Evolutionary conservation across 148 eudicot genomes (phyloP).

Genomic region (Selenicereus undatus): DNA sequence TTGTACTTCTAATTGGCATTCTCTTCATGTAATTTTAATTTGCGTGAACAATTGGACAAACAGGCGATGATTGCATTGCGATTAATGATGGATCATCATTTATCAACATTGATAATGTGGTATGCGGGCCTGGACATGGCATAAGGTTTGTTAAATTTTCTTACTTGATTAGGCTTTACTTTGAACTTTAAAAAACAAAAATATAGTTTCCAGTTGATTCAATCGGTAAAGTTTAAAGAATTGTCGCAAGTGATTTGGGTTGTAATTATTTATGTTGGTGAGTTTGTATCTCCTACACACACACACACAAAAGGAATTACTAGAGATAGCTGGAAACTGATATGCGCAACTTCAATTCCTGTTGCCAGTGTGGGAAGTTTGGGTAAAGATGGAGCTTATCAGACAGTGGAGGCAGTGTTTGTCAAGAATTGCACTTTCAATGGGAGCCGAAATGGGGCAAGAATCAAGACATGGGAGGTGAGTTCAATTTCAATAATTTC

Average conservation of each 20-base stretch:
- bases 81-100: constrained; percentile 24
- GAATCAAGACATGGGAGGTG: constrained; percentile 64
- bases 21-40: neutral
- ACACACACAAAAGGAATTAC: no score
- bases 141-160: constrained; percentile 32
- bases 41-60: neutral
- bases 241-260: no score
- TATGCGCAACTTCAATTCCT: neutral
- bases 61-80: constrained; percentile 50
- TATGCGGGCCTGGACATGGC: constrained; percentile 50
- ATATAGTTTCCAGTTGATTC: no score
- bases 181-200: no score
- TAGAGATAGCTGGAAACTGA: neutral
- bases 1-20: neutral
- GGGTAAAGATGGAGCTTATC: constrained; percentile 30
- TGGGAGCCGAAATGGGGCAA: constrained; percentile 32
- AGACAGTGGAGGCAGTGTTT: constrained; percentile 26
- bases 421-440: constrained; percentile 30
- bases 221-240: no score
- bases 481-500: neutral
- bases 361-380: constrained; percentile 41
- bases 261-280: no score
- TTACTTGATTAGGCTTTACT: neutral
- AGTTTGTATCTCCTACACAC: no score
- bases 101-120: constrained; percentile 24